A percentile compares a stretch with the other conserved stretches of the same genome.
Evolutionary conservation across 805 yeast genomes (phyloP).

Genomic region (Priceomyces medius): DNA sequence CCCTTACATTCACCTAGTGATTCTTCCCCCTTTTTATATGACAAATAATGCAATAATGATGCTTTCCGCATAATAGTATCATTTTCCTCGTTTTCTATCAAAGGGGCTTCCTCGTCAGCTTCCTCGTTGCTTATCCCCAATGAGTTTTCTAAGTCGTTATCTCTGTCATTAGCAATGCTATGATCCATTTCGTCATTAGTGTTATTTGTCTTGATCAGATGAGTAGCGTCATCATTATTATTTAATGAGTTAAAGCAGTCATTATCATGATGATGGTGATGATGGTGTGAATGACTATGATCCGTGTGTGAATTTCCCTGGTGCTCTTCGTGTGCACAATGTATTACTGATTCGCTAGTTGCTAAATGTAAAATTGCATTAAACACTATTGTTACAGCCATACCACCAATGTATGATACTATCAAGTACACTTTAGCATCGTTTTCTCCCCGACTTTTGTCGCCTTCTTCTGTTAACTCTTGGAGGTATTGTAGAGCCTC

Average conservation of each 20-base stretch:
- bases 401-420: constrained; percentile 56
- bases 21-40: constrained; percentile 18
- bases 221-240: not conserved
- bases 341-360: constrained; percentile 81
- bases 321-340: constrained; percentile 66
- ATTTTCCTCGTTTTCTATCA: constrained; percentile 9
- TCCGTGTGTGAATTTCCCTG: constrained; percentile 6
- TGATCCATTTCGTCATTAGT: not conserved
- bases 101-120: constrained; percentile 23
- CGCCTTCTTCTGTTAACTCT: constrained; percentile 16
- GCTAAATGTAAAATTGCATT: constrained; percentile 67
- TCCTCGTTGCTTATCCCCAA: no score
- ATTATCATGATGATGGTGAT: constrained; percentile 12
- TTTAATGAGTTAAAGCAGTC: not conserved
- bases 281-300: constrained; percentile 18
- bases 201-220: not conserved
- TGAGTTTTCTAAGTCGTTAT: no score
- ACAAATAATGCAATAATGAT: constrained; percentile 27
- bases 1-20: constrained; percentile 49
- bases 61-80: constrained; percentile 13
- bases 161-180: no score
- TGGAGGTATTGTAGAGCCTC: constrained; percentile 51
- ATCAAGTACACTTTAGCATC: constrained; percentile 39
- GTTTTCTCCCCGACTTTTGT: constrained; percentile 6
- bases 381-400: constrained; percentile 54